phyloP scores from a whole-genome alignment of 306 rosid species.

The Macrotyloma uniflorum region DNA sequence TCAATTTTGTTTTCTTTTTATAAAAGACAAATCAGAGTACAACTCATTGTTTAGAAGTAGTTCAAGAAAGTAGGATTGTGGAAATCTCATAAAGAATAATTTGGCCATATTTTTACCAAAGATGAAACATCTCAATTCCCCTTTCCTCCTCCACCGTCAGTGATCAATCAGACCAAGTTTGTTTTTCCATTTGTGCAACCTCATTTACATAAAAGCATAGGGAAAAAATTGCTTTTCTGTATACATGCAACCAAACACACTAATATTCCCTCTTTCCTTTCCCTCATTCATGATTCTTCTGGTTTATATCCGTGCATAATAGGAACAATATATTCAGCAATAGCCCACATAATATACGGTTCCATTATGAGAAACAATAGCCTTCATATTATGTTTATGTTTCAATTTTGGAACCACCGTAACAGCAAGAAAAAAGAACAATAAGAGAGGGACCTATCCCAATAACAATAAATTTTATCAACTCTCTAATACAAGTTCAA shows the following conservation, averaged over 20 bases:
- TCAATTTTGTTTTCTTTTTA: neutral
- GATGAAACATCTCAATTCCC: neutral
- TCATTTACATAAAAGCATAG: neutral
- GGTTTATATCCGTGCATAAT: neutral
- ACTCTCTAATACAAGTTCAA: slow-evolving; percentile 4
- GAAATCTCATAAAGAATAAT: neutral
- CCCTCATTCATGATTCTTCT: neutral
- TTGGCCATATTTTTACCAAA: neutral
- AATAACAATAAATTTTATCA: slow-evolving; percentile 9
- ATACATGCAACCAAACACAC: neutral
- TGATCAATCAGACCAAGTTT: neutral
- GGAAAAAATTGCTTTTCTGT: neutral
- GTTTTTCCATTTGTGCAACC: neutral
- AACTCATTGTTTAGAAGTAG: neutral
- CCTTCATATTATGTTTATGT: neutral
- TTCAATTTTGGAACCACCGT: neutral
- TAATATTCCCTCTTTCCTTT: neutral
- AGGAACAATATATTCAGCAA: neutral
- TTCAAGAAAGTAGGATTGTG: neutral
- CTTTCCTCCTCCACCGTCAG: neutral
- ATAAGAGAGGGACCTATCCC: slow-evolving; percentile 6
- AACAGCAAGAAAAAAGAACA: neutral
- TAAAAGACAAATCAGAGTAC: neutral
- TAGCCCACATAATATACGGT: neutral
- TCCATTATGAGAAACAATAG: neutral